Evolutionary conservation across 805 yeast genomes (phyloP).

Genomic region (Huiozyma naganishii): DNA sequence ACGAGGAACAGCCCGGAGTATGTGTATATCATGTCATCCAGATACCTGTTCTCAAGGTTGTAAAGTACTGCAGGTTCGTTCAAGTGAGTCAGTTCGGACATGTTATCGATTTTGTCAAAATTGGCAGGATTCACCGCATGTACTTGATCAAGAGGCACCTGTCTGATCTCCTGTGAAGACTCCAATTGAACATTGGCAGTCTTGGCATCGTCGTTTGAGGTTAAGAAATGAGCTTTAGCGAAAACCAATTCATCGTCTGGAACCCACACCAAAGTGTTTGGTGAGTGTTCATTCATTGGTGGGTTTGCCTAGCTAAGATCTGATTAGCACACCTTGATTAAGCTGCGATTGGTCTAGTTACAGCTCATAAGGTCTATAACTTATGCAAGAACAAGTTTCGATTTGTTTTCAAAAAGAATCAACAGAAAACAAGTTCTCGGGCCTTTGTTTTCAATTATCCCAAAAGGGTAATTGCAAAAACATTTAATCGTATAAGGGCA

Average conservation of each 20-base stretch:
- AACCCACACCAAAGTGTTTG: constrained; percentile 19
- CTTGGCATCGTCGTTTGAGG: constrained; percentile 10
- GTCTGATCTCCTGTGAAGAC: constrained; percentile 9
- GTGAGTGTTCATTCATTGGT: constrained; percentile 6
- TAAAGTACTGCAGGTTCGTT: constrained; percentile 94
- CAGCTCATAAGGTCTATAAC: too few species aligned
- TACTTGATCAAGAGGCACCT: constrained; percentile 28
- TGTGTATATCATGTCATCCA: constrained; percentile 74
- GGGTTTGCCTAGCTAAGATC: too few species aligned
- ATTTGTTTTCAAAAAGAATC: too few species aligned
- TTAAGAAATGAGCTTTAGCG: constrained; percentile 19
- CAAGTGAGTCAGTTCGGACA: constrained; percentile 89
- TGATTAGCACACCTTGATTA: too few species aligned
- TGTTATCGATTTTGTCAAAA: constrained; percentile 83
- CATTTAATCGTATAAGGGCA: too few species aligned
- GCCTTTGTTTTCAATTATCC: not conserved
- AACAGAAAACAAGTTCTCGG: not conserved
- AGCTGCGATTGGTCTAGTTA: too few species aligned
- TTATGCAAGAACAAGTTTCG: too few species aligned
- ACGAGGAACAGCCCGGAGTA: constrained; percentile 92
- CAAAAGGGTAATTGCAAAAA: not conserved
- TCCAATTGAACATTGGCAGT: constrained; percentile 11
- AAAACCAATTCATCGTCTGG: constrained; percentile 23
- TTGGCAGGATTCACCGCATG: constrained; percentile 66
- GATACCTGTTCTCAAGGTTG: constrained; percentile 68